These are phyloP conservation scores for Pseudocohnilembus persalinus DNA, from an alignment of 169 alveolate genomes.

Conservation along the genomic window DNA sequence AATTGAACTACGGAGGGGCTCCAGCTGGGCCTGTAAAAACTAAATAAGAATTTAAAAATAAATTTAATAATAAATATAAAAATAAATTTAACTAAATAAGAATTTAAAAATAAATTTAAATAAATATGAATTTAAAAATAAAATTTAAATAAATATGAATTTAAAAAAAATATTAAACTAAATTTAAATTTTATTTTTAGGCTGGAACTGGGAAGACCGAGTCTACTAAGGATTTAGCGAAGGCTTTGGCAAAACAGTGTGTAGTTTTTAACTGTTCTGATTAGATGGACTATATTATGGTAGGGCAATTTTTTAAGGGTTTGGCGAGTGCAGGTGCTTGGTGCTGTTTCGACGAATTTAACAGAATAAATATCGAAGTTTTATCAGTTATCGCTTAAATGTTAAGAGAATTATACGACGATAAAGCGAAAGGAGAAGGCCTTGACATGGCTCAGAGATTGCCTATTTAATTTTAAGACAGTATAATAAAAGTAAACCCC, in stretches of 20 bases:
- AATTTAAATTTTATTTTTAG: too few relatives aligned
- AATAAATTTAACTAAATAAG: too few relatives aligned
- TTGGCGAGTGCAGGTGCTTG: slow-evolving; percentile 86
- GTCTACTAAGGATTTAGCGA: slow-evolving; percentile 89
- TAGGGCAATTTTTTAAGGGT: slow-evolving; percentile 90
- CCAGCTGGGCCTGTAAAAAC: slow-evolving; percentile 94
- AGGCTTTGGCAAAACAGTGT: slow-evolving; percentile 86
- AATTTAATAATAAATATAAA: too few relatives aligned
- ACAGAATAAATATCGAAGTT: slow-evolving; percentile 85
- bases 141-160: too few relatives aligned
- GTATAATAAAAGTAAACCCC: slow-evolving; percentile 70
- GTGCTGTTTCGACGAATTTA: slow-evolving; percentile 87
- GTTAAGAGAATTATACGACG: slow-evolving; percentile 63
- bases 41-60: too few relatives aligned
- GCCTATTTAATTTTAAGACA: slow-evolving; percentile 71
- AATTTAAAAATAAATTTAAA: too few relatives aligned
- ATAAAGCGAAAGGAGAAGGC: slow-evolving; percentile 36
- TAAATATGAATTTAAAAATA: too few relatives aligned
- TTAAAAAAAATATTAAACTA: too few relatives aligned
- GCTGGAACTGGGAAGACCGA: slow-evolving; percentile 92
- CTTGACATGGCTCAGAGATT: slow-evolving; percentile 17
- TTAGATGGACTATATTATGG: slow-evolving; percentile 87
- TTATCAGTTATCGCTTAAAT: slow-evolving; percentile 80
- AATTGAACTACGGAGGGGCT: slow-evolving; percentile 88
- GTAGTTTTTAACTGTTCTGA: slow-evolving; percentile 91